A percentile compares a stretch with the other conserved stretches of the same genome.
Conservation (phyloP, 1,284 basidiomycete genomes). For the Vanrija sp. region DNA sequence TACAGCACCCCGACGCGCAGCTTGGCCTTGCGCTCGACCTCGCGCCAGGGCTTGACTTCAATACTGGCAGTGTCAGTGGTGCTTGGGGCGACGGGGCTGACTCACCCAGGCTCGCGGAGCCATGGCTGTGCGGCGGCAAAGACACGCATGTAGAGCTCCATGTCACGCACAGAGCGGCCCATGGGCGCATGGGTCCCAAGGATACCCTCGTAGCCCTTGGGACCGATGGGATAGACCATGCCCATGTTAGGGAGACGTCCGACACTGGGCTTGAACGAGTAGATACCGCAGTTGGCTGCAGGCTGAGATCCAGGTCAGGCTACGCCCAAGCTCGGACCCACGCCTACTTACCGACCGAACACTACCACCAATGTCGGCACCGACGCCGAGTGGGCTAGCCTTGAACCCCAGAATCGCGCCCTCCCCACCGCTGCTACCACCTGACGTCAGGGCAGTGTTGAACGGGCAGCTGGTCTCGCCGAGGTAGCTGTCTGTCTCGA, state of each 20-base stretch:
- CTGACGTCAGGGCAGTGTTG: constrained; percentile 44
- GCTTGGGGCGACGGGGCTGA: constrained; percentile 23
- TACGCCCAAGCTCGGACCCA: background rate
- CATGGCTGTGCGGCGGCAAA: constrained; percentile 38
- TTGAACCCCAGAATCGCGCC: constrained; percentile 46
- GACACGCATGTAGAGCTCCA: constrained; percentile 38
- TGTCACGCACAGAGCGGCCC: constrained; percentile 36
- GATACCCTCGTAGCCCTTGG: constrained; percentile 36
- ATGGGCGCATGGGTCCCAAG: constrained; percentile 39
- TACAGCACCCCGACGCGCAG: constrained; percentile 46
- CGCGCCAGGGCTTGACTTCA: background rate
- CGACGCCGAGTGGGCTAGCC: constrained; percentile 35
- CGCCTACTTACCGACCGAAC: constrained; percentile 23
- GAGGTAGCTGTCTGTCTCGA: constrained; percentile 28
- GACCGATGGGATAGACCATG: constrained; percentile 15
- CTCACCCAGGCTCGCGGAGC: constrained; percentile 31
- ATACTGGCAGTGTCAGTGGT: background rate
- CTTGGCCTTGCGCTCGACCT: constrained; percentile 12
- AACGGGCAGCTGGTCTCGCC: constrained; percentile 47
- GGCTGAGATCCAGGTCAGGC: constrained; percentile 8
- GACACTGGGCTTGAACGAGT: constrained; percentile 40
- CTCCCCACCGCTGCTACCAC: constrained; percentile 50
- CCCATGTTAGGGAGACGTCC: constrained; percentile 39
- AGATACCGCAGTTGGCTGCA: constrained; percentile 39
- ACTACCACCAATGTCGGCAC: constrained; percentile 49